phyloP scores from a whole-genome alignment of 2,329 filamentous ascomycete species.

The Phyllosticta capitalensis region DNA sequence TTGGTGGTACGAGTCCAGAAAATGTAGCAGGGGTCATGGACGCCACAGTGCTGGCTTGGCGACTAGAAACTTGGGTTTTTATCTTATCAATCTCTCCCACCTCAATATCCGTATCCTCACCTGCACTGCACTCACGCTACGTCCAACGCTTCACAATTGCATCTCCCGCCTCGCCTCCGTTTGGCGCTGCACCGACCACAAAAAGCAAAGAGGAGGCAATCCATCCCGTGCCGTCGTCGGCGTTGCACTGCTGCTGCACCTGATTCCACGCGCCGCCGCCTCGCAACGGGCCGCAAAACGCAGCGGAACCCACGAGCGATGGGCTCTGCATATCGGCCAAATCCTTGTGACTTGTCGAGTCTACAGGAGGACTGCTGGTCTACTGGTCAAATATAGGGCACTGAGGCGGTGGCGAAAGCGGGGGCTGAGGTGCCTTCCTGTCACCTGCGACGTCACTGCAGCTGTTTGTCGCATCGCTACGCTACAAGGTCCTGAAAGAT shows the following conservation, averaged over 20 bases:
- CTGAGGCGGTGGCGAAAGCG: not conserved
- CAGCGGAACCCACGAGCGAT: not conserved
- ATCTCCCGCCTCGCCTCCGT: too few relatives aligned
- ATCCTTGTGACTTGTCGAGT: not conserved
- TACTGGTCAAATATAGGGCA: too few relatives aligned
- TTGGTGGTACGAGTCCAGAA: slow-evolving; percentile 7
- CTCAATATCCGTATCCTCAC: too few relatives aligned
- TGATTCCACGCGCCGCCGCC: not conserved
- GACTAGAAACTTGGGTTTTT: not conserved
- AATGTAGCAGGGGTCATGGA: not conserved
- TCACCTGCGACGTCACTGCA: not conserved
- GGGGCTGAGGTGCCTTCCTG: not conserved
- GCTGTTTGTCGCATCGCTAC: not conserved
- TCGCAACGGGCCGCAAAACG: not conserved
- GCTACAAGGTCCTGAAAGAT: not conserved
- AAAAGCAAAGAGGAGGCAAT: too few relatives aligned
- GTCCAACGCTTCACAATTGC: too few relatives aligned
- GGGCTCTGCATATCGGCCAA: not conserved
- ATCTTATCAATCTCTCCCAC: not conserved
- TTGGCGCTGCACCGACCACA: too few relatives aligned
- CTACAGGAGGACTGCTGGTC: not conserved
- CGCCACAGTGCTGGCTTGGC: not conserved
- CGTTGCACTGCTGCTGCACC: not conserved
- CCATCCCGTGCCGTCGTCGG: not conserved
- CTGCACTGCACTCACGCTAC: too few relatives aligned